Evolutionary conservation across 345 rosid genomes (phyloP).

Genomic region (Geranium rotundifolium): DNA sequence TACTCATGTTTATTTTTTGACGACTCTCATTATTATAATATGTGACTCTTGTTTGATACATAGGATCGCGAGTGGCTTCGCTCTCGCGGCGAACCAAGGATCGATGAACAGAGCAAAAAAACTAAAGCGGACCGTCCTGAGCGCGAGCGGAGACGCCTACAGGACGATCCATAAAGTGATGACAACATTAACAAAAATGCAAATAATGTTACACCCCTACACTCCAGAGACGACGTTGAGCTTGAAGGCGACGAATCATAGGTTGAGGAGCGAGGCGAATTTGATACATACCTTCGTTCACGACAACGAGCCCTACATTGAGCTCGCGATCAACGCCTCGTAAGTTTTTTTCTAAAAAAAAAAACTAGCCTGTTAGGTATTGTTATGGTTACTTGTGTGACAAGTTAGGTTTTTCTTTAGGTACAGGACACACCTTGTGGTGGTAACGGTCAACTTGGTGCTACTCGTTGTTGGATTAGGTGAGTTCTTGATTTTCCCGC

Average conservation of each 20-base stretch:
- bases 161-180: conserved; percentile 23
- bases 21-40: too few relatives aligned
- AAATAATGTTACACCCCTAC: conserved; percentile 37
- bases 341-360: conserved; percentile 14
- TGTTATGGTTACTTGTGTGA: not conserved
- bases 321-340: conserved; percentile 37
- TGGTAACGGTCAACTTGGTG: conserved; percentile 33
- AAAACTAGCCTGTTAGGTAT: too few relatives aligned
- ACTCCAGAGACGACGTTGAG: conserved; percentile 21
- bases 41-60: not conserved
- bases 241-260: conserved; percentile 30
- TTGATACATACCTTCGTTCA: conserved; percentile 28
- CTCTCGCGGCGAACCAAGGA: conserved; percentile 31
- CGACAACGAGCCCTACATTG: conserved; percentile 25
- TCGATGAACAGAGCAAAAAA: conserved; percentile 25
- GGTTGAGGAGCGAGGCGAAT: conserved; percentile 30
- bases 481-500: conserved; percentile 7
- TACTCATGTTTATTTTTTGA: too few relatives aligned
- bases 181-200: conserved; percentile 24
- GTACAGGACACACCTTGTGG: conserved; percentile 30
- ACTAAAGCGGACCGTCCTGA: conserved; percentile 30
- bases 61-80: conserved; percentile 36
- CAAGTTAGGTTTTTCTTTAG: conserved; percentile 14
- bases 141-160: conserved; percentile 28
- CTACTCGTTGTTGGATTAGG: conserved; percentile 44